These are phyloP conservation scores for Euphrasia arctica DNA, from an alignment of 305 asterid genomes.

Conservation along the genomic window DNA sequence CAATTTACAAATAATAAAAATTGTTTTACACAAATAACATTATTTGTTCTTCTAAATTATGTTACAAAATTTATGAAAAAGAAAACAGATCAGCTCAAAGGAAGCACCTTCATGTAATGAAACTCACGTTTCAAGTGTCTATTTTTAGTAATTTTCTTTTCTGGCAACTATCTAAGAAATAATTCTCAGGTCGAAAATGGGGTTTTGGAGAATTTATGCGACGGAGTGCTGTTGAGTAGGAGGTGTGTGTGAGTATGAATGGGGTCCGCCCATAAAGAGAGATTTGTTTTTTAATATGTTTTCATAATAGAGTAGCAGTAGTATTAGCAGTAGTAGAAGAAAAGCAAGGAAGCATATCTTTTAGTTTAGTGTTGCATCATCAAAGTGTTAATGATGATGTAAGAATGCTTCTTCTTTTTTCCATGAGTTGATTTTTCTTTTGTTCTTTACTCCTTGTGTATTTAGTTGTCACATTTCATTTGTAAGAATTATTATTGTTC, in stretches of 20 bases:
- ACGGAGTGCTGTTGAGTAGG: constrained; percentile 1
- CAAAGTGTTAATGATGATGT: constrained; percentile 22
- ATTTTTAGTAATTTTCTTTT: not conserved
- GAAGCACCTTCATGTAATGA: constrained; percentile 12
- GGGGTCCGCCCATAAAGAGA: constrained; percentile 49
- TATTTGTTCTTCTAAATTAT: too few species aligned
- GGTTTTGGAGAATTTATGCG: constrained; percentile 54
- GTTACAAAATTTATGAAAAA: too few species aligned
- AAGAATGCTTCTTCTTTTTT: constrained; percentile 27
- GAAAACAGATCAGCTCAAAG: constrained; percentile 7
- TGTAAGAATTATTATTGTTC: too few species aligned
- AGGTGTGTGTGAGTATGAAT: constrained; percentile 29
- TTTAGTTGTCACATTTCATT: too few species aligned
- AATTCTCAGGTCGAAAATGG: constrained; percentile 31
- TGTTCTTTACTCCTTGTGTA: too few species aligned
- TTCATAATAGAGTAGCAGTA: too few species aligned
- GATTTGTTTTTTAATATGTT: too few species aligned
- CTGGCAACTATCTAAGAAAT: not conserved
- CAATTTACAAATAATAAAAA: too few species aligned
- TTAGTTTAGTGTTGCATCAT: not conserved
- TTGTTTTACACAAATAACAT: too few species aligned
- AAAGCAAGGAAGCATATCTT: constrained; percentile 43
- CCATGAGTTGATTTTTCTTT: not conserved
- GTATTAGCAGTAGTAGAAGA: constrained; percentile 44
- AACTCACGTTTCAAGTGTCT: constrained; percentile 13